A percentile compares a stretch with the other conserved stretches of the same genome.
phyloP scores from a whole-genome alignment of 345 rosid genomes.

The Populus euphratica region DNA sequence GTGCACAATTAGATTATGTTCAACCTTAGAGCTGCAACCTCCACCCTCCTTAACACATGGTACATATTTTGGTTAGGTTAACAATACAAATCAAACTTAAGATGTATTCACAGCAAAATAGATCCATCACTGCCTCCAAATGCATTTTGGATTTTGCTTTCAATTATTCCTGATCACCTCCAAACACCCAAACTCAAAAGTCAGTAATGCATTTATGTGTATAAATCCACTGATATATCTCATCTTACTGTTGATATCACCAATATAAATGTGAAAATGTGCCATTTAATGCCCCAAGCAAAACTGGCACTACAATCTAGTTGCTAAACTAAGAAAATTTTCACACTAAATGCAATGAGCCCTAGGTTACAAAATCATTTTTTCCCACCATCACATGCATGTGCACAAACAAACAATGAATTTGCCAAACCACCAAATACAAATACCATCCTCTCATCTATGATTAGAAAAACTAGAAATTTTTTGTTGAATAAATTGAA shows the following conservation, averaged over 20 bases:
- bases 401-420: not conserved
- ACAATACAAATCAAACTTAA: not conserved
- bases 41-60: not conserved
- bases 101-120: not conserved
- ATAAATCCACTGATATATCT: not conserved
- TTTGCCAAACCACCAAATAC: not conserved
- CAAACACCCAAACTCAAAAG: not conserved
- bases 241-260: not conserved
- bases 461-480: not conserved
- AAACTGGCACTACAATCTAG: not conserved
- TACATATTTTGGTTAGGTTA: not conserved
- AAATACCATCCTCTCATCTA: not conserved
- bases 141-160: not conserved
- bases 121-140: not conserved
- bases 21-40: not conserved
- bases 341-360: too few relatives aligned
- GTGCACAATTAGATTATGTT: not conserved
- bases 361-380: not conserved
- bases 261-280: not conserved
- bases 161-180: not conserved
- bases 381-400: not conserved
- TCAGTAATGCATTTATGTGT: not conserved
- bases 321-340: too few relatives aligned
- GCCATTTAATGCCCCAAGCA: not conserved
- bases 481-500: not conserved